Evolutionary conservation across 2,329 filamentous ascomycete species (phyloP).

Genomic region (Xylariomycetidae sp.): DNA sequence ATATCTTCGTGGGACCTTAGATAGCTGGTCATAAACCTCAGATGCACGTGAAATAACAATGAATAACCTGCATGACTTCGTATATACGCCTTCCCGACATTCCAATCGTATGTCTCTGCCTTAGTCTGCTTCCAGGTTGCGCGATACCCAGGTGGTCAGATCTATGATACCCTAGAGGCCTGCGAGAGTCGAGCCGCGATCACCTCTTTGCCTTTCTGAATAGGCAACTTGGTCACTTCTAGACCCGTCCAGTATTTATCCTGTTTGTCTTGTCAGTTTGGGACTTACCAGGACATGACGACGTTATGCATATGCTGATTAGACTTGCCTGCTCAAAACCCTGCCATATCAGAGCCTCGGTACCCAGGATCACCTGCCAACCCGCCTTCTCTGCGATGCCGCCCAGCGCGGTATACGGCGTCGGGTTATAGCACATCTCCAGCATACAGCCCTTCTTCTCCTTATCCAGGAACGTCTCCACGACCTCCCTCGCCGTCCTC

Average conservation of each 20-base stretch:
- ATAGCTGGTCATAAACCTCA: too few species aligned
- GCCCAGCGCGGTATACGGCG: constrained; percentile 63
- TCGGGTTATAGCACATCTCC: constrained; percentile 82
- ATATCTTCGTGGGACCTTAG: too few species aligned
- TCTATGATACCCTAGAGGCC: constrained; percentile 18
- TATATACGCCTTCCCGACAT: too few species aligned
- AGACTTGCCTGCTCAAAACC: constrained; percentile 58
- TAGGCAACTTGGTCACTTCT: constrained; percentile 52
- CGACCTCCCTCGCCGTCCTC: constrained; percentile 51
- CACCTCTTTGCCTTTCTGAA: constrained; percentile 52
- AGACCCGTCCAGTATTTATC: constrained; percentile 61
- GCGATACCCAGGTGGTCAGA: too few species aligned
- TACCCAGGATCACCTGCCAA: constrained; percentile 72
- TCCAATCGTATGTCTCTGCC: too few species aligned
- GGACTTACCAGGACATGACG: too few species aligned
- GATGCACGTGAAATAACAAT: too few species aligned
- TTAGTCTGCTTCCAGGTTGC: too few species aligned
- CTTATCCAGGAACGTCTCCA: constrained; percentile 44
- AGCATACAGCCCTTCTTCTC: constrained; percentile 62
- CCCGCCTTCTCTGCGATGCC: constrained; percentile 55
- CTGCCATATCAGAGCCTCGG: constrained; percentile 74
- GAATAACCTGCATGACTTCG: too few species aligned
- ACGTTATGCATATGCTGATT: too few species aligned
- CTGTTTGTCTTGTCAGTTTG: too few species aligned
- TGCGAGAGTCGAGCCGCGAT: constrained; percentile 39